phyloP scores from a whole-genome alignment of 495 filamentous ascomycete species.

The Thozetella sp. region DNA sequence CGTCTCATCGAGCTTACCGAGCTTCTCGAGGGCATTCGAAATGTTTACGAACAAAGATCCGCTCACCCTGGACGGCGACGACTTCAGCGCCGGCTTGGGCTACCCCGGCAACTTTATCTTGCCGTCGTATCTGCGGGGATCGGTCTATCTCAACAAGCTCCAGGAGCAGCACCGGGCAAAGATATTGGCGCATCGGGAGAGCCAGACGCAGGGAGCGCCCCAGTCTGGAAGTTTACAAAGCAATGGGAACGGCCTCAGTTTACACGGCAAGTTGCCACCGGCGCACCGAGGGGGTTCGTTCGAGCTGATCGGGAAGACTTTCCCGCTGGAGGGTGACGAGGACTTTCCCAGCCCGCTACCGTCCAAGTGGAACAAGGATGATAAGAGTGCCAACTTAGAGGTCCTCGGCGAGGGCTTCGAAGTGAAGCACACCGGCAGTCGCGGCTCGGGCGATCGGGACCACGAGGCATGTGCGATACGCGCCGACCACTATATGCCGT shows the following conservation, averaged over 20 bases:
- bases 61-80: constrained; percentile 25
- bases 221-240: constrained; percentile 55
- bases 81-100: constrained; percentile 17
- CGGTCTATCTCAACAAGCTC: constrained; percentile 75
- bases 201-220: constrained; percentile 22
- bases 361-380: constrained; percentile 77
- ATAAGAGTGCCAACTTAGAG: constrained; percentile 76
- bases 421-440: constrained; percentile 65
- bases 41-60: constrained; percentile 36
- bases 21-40: constrained; percentile 66
- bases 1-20: constrained; percentile 41
- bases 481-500: constrained; percentile 88
- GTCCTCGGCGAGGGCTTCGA: constrained; percentile 75
- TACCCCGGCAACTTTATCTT: constrained; percentile 60
- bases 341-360: constrained; percentile 70
- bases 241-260: constrained; percentile 63
- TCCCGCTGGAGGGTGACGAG: constrained; percentile 50
- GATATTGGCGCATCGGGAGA: constrained; percentile 34
- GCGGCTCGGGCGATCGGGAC: constrained; percentile 48
- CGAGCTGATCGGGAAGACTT: constrained; percentile 82
- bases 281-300: constrained; percentile 79
- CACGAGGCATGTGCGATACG: constrained; percentile 86
- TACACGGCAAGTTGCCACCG: constrained; percentile 63
- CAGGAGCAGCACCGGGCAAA: constrained; percentile 69
- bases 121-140: constrained; percentile 79